phyloP scores from a whole-genome alignment of 345 rosid genomes.

The Mercurialis annua region DNA sequence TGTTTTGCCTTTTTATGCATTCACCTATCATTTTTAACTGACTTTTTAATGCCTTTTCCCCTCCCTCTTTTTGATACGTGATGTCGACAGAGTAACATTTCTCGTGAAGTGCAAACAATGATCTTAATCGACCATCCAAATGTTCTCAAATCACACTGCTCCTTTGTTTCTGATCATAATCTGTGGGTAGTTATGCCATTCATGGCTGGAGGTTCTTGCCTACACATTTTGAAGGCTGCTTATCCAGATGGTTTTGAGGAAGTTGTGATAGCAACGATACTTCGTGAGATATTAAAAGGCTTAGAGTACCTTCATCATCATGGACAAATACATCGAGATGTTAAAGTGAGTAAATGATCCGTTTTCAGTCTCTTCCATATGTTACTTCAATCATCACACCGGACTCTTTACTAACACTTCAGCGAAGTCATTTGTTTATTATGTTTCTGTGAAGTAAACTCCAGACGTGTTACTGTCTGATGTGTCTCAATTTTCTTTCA shows the following conservation, averaged over 20 bases:
- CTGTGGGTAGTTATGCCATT: slow-evolving; percentile 97
- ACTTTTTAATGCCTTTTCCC: not conserved
- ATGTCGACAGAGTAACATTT: slow-evolving; percentile 55
- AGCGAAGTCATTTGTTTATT: not conserved
- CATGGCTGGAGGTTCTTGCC: slow-evolving; percentile 99
- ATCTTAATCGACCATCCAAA: slow-evolving; percentile 88
- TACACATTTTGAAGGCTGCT: slow-evolving; percentile 93
- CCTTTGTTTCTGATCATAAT: slow-evolving; percentile 86
- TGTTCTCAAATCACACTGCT: slow-evolving; percentile 88
- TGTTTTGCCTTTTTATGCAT: not conserved
- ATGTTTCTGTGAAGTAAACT: not conserved
- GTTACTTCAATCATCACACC: not conserved
- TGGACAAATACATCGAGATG: slow-evolving; percentile 97
- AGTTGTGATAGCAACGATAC: slow-evolving; percentile 73
- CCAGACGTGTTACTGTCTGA: not conserved
- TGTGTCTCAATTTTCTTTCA: not conserved
- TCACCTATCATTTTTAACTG: not conserved
- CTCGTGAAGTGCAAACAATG: slow-evolving; percentile 96
- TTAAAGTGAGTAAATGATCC: slow-evolving; percentile 55
- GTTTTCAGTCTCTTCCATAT: not conserved
- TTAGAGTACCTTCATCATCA: slow-evolving; percentile 97
- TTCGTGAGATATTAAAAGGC: slow-evolving; percentile 85
- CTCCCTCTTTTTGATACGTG: not conserved
- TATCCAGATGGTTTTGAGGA: slow-evolving; percentile 97
- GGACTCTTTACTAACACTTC: not conserved